Percentiles rank a stretch among this genome's conserved stretches.
These are phyloP conservation scores for Vaccinium darrowii DNA, from an alignment of 148 eudicot genomes.

Conservation along the genomic window DNA sequence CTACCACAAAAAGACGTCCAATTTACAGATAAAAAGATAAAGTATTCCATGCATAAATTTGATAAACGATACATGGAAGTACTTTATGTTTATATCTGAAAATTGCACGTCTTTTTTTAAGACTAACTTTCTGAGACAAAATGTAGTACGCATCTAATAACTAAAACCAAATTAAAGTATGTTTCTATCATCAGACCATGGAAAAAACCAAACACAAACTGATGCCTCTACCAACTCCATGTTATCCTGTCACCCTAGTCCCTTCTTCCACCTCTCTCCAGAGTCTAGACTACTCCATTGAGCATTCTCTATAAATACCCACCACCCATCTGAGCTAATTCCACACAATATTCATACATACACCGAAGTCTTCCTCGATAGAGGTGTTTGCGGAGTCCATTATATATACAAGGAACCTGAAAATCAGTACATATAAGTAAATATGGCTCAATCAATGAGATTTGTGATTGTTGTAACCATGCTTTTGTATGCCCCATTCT, in stretches of 20 bases:
- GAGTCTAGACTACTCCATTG: not conserved
- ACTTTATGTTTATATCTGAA: no score
- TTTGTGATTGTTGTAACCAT: constrained; percentile 25
- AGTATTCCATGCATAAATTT: no score
- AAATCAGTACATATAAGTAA: not conserved
- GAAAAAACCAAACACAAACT: not conserved
- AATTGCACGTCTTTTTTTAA: no score
- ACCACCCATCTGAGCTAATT: constrained; percentile 13
- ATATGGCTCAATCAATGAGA: constrained; percentile 38
- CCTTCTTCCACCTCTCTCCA: not conserved
- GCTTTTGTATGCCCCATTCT: constrained; percentile 35
- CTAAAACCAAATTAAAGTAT: not conserved
- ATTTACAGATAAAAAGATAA: no score
- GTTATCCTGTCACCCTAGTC: not conserved
- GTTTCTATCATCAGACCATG: not conserved
- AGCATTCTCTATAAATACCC: constrained; percentile 21
- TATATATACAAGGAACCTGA: not conserved
- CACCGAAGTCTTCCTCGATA: not conserved
- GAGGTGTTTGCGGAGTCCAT: not conserved
- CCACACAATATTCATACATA: constrained; percentile 20
- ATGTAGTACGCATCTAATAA: no score
- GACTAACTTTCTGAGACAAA: no score
- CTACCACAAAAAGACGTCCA: no score
- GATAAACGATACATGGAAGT: no score
- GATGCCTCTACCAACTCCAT: constrained; percentile 35